Evolutionary conservation across 257 asterid genomes (phyloP), one percentile per base, ranked within the genome.

Genomic region (Coffea eugenioides): DNA sequence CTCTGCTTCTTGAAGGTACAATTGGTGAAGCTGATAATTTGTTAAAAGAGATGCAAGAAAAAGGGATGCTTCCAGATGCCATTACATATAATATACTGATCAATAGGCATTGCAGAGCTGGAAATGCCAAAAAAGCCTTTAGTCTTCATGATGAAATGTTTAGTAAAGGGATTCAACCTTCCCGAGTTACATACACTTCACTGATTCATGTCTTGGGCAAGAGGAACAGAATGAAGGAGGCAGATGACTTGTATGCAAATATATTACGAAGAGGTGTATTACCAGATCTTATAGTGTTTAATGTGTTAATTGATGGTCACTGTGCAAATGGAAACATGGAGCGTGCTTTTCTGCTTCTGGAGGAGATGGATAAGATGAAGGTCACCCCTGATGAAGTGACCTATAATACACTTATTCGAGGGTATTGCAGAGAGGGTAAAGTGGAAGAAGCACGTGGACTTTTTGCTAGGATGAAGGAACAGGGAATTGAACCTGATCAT

Each of bases 271-370:
- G 84, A 84, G 90, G 89, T 34, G 77, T 86, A 66, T 21, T 52
- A 13, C 92, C 92, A 2, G 96, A 89, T 87, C 87, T 88, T 75
- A 78, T 88, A 75, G 87, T 89, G 91, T 88, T 85, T 84, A 91
- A 88, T 84, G 88, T 88, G 39, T 56, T 89, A 75, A 88, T 91
- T 79, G 81, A 80, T 75, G 93, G 93, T 57, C 89, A 89, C 71
- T 91, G 89, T 62, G 84, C 85, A 5, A 80, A 83, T 77, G 89
- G 85, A 49, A 81, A 88, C 7, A 74, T 86, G 21, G 86, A 87
- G 74, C 86, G 75, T 66, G 94, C 89, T 66, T 61, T 87, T 80
- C 79, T 66, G 65, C 88, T 82, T 76, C 67, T 87, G 71, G 83
- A 54, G 59, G 89, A 85, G 85, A 89, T 89, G 91, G 88, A 84